Conservation (phyloP, 2,329 filamentous ascomycete species). For the Domatiomyces catenatus region DNA sequence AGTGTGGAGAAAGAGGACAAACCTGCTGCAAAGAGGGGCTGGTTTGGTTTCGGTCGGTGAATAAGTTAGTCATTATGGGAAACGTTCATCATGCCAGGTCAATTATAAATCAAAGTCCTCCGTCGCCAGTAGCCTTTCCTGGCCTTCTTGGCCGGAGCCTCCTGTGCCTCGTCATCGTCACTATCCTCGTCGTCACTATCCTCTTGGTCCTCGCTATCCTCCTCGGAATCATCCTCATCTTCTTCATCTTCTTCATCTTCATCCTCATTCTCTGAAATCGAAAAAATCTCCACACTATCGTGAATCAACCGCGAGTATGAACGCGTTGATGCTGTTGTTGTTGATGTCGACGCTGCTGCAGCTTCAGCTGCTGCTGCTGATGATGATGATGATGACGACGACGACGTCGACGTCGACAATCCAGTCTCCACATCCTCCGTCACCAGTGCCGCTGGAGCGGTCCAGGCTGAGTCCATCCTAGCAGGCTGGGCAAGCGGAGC, state of each 20-base stretch:
- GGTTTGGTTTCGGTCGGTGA: conserved; percentile 54
- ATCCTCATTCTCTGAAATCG: not conserved
- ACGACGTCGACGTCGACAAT: not conserved
- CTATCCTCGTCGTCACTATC: not conserved
- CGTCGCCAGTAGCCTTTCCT: not conserved
- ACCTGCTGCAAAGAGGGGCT: conserved; percentile 50
- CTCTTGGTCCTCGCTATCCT: not conserved
- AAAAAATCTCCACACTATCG: not conserved
- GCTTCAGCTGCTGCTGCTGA: too few relatives aligned
- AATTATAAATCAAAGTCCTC: not conserved
- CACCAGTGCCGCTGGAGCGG: not conserved
- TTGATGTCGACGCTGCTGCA: not conserved
- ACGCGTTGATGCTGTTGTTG: not conserved
- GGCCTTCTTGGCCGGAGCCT: not conserved
- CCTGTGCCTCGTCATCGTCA: not conserved
- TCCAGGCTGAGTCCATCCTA: not conserved
- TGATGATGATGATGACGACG: not conserved
- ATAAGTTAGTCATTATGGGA: not conserved
- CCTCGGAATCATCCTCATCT: not conserved
- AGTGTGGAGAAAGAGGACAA: conserved; percentile 24
- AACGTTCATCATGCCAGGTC: not conserved
- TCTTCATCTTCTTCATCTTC: not conserved
- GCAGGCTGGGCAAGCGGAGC: not conserved
- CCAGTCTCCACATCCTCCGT: not conserved
- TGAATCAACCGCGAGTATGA: not conserved